These are phyloP conservation scores for Pseudozyma sp. DNA, from an alignment of 1,284 basidiomycete genomes.

Conservation along the genomic window DNA sequence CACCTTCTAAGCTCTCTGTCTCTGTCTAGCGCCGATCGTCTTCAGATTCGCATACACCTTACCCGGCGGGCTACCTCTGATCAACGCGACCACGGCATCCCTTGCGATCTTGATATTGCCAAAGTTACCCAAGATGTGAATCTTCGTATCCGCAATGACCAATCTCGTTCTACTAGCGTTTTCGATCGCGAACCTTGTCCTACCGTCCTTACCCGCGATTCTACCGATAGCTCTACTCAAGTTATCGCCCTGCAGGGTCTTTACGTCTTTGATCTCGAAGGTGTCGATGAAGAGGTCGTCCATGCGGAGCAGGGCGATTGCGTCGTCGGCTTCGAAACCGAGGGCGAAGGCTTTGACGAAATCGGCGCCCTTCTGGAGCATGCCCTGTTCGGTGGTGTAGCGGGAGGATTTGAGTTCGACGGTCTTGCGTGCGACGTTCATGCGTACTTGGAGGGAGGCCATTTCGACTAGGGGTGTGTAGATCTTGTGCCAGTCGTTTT, in stretches of 20 bases:
- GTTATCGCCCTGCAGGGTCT: constrained; percentile 96
- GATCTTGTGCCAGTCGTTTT: constrained; percentile 96
- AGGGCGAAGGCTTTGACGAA: constrained; percentile 95
- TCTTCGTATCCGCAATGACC: constrained; percentile 97
- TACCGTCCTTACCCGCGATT: constrained; percentile 96
- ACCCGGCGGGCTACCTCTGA: constrained; percentile 93
- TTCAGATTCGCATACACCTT: constrained; percentile 81
- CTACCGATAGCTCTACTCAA: constrained; percentile 94
- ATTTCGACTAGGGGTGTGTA: constrained; percentile 97
- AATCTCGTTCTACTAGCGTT: constrained; percentile 95
- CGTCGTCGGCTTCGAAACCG: constrained; percentile 88
- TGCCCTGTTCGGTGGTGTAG: constrained; percentile 75
- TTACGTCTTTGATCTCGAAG: constrained; percentile 97
- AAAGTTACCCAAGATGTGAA: constrained; percentile 92
- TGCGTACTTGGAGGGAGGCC: constrained; percentile 90
- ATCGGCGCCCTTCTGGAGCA: constrained; percentile 94
- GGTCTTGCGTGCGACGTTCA: constrained; percentile 88
- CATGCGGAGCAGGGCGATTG: constrained; percentile 90
- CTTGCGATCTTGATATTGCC: constrained; percentile 97
- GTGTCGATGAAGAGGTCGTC: constrained; percentile 98
- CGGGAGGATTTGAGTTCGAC: constrained; percentile 97
- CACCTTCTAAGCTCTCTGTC: constrained; percentile 76
- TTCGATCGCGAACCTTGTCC: constrained; percentile 98
- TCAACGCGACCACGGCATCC: constrained; percentile 93
- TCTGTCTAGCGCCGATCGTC: constrained; percentile 91